Evolutionary conservation across 2,329 filamentous ascomycete genomes (phyloP).

Genomic region (Fusarium sp.): DNA sequence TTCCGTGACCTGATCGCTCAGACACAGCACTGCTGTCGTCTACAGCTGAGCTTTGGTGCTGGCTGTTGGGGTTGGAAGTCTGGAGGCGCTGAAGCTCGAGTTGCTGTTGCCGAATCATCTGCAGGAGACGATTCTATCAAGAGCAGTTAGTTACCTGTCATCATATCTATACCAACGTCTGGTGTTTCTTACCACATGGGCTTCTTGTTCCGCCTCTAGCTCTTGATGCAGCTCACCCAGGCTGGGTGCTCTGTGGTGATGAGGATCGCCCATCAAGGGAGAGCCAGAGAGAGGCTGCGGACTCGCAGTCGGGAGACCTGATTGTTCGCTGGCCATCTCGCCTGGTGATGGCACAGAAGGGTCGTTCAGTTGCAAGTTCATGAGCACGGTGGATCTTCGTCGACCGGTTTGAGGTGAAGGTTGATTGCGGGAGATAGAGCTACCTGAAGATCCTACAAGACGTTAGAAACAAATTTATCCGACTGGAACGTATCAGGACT

Average conservation of each 20-base stretch:
- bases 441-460: slow-evolving; percentile 63
- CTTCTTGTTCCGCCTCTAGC: slow-evolving; percentile 83
- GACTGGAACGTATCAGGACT: slow-evolving; percentile 27
- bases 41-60: slow-evolving; percentile 56
- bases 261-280: slow-evolving; percentile 65
- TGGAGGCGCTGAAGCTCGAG: slow-evolving; percentile 75
- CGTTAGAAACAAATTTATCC: slow-evolving; percentile 18
- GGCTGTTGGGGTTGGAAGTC: slow-evolving; percentile 55
- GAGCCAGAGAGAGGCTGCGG: slow-evolving; percentile 64
- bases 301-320: slow-evolving; percentile 53
- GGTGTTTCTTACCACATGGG: slow-evolving; percentile 72
- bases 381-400: slow-evolving; percentile 76
- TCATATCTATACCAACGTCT: slow-evolving; percentile 23
- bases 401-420: slow-evolving; percentile 65
- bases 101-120: slow-evolving; percentile 83
- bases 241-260: slow-evolving; percentile 77
- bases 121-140: slow-evolving; percentile 77
- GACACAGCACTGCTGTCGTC: slow-evolving; percentile 62
- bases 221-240: slow-evolving; percentile 84
- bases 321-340: slow-evolving; percentile 71
- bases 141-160: slow-evolving; percentile 21
- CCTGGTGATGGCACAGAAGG: slow-evolving; percentile 75
- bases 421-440: slow-evolving; percentile 61
- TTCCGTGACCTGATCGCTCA: slow-evolving; percentile 59
- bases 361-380: slow-evolving; percentile 81